phyloP scores from a whole-genome alignment of 2,329 filamentous ascomycete genomes.

The Clonostachys solani region DNA sequence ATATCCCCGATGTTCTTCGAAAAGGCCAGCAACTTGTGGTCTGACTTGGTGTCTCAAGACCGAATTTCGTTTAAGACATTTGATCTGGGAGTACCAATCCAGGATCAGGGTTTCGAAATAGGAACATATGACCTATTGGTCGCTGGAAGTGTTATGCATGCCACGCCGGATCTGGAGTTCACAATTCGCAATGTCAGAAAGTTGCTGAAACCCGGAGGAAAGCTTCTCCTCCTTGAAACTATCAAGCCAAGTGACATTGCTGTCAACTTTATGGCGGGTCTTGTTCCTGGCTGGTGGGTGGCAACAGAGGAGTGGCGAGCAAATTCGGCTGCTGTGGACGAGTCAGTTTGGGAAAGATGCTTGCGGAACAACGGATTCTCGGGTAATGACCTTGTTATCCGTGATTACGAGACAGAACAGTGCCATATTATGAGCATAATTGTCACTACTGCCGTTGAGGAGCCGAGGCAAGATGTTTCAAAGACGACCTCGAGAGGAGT shows the following conservation, averaged over 20 bases:
- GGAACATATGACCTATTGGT: constrained; percentile 16
- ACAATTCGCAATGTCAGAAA: background rate
- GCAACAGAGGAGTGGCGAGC: constrained; percentile 10
- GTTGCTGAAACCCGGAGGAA: constrained; percentile 5
- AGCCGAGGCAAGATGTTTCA: background rate
- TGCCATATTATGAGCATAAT: constrained; percentile 1
- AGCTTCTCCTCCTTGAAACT: constrained; percentile 1
- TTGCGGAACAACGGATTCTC: constrained; percentile 5
- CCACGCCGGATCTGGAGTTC: constrained; percentile 7
- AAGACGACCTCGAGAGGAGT: background rate
- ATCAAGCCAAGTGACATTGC: constrained; percentile 1
- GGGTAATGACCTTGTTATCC: constrained; percentile 3
- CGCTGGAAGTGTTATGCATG: constrained; percentile 17
- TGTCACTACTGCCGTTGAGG: background rate
- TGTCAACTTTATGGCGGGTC: background rate
- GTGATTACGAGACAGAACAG: constrained; percentile 1
- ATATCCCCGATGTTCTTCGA: constrained; percentile 12
- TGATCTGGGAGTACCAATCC: constrained; percentile 17
- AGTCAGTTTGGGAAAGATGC: constrained; percentile 3
- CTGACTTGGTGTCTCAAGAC: constrained; percentile 2
- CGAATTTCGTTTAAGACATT: constrained; percentile 21
- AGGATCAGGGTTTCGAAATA: constrained; percentile 13
- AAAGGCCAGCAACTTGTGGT: constrained; percentile 11
- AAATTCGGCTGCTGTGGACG: background rate
- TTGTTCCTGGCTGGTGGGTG: constrained; percentile 26